Conservation (phyloP, 208 protist genomes). For the Trypanosoma mega region DNA sequence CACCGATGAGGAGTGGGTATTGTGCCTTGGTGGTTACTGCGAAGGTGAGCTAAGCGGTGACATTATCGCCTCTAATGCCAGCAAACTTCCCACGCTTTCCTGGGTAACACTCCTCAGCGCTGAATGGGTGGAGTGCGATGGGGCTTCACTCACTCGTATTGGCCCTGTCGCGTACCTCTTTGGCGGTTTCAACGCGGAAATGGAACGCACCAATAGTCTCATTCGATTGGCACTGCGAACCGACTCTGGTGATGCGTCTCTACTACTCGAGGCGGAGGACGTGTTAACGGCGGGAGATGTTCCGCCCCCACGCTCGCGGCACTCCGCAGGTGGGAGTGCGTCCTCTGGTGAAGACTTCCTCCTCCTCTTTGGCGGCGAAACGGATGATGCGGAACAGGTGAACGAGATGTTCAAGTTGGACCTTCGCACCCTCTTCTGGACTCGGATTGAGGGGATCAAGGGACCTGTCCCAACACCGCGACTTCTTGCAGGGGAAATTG, state of each 20-base stretch:
- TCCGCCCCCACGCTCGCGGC: conserved; percentile 46
- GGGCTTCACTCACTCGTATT: conserved; percentile 45
- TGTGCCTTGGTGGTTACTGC: conserved; percentile 62
- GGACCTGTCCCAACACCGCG: conserved; percentile 33
- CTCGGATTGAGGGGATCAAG: conserved; percentile 12
- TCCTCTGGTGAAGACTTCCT: conserved; percentile 13
- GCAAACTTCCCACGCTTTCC: conserved; percentile 28
- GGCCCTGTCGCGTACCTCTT: conserved; percentile 54
- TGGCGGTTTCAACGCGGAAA: conserved; percentile 54
- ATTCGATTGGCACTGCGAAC: conserved; percentile 11
- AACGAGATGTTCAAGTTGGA: conserved; percentile 46
- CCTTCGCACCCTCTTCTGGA: conserved; percentile 41
- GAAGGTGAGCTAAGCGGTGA: conserved; percentile 45
- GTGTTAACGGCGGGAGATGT: conserved; percentile 37
- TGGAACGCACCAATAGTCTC: conserved; percentile 44
- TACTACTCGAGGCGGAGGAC: conserved; percentile 15
- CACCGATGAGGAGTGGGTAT: conserved; percentile 33
- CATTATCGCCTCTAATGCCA: conserved; percentile 28
- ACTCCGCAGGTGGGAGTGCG: conserved; percentile 36
- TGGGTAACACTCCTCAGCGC: conserved; percentile 33
- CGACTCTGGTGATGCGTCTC: not conserved
- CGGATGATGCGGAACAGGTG: conserved; percentile 44
- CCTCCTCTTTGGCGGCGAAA: conserved; percentile 69
- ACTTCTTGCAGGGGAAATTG: conserved; percentile 44
- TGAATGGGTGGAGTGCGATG: conserved; percentile 51